Evolutionary conservation across 2,329 filamentous ascomycete genomes (phyloP).

Genomic region (Ophiocordyceps robertsii): DNA sequence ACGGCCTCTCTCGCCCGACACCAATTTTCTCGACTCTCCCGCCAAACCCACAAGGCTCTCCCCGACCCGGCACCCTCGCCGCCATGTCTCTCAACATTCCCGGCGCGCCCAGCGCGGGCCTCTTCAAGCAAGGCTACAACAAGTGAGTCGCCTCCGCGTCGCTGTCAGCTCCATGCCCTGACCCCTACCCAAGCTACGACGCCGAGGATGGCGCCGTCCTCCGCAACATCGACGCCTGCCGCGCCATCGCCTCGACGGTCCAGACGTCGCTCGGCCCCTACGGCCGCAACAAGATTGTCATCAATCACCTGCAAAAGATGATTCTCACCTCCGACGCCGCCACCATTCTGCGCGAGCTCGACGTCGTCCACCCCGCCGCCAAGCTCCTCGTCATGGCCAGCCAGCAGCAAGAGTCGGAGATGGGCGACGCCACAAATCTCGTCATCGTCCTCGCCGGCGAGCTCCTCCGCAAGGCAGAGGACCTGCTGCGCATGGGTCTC

Average conservation of each 20-base stretch:
- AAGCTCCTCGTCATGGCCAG: slow-evolving; percentile 98
- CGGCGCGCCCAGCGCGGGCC: slow-evolving; percentile 77
- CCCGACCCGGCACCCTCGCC: slow-evolving; percentile 3
- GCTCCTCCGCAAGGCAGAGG: slow-evolving; percentile 91
- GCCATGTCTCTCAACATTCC: slow-evolving; percentile 93
- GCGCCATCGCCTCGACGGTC: slow-evolving; percentile 88
- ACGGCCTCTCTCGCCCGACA: no score
- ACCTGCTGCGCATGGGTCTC: slow-evolving; percentile 87
- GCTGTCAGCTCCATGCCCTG: slow-evolving; percentile 2
- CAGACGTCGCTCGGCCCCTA: slow-evolving; percentile 95
- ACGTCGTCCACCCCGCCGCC: slow-evolving; percentile 94
- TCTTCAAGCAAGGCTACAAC: slow-evolving; percentile 95
- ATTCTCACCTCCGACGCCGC: slow-evolving; percentile 96
- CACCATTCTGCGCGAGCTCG: slow-evolving; percentile 91
- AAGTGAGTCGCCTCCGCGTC: slow-evolving; percentile 46
- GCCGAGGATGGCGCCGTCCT: slow-evolving; percentile 97
- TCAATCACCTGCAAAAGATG: slow-evolving; percentile 99
- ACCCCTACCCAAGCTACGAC: slow-evolving; percentile 63
- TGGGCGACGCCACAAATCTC: slow-evolving; percentile 96
- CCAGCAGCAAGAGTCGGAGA: slow-evolving; percentile 97
- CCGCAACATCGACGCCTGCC: slow-evolving; percentile 96
- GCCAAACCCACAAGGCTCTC: background rate
- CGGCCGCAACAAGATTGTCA: slow-evolving; percentile 98
- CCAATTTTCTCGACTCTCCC: background rate
- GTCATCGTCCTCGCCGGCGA: slow-evolving; percentile 94